These are phyloP conservation scores for Lentinus tigrinus DNA, from an alignment of 768 basidiomycete genomes.

Conservation along the genomic window DNA sequence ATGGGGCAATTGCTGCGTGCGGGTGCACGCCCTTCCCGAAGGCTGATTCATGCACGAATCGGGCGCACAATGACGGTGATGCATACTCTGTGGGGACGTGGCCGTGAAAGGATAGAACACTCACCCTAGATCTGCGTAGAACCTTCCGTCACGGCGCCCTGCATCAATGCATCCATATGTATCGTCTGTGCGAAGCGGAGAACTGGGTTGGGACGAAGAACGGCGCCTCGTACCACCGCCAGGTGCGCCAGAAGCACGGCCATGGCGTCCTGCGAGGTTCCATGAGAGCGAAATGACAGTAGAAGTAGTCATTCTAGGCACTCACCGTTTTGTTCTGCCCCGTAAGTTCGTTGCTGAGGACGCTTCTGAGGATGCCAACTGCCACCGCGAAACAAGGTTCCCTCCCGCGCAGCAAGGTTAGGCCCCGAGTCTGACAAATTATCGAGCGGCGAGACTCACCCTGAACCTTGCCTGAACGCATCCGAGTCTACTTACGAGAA, in stretches of 20 bases:
- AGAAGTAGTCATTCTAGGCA: not conserved
- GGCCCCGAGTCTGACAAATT: not conserved
- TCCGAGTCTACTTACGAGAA: not conserved
- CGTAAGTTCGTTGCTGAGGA: not conserved
- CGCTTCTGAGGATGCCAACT: not conserved
- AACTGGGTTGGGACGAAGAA: too few species aligned
- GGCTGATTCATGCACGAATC: not conserved
- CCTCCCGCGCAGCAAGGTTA: not conserved
- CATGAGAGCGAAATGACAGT: not conserved
- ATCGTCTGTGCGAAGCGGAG: too few species aligned
- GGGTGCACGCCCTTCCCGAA: not conserved
- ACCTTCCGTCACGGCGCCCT: too few species aligned
- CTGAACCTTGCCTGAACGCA: not conserved
- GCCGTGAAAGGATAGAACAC: not conserved
- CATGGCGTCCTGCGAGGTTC: not conserved
- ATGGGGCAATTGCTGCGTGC: not conserved
- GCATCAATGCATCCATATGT: too few species aligned
- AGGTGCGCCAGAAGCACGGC: not conserved
- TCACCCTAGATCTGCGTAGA: too few species aligned
- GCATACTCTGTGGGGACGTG: not conserved
- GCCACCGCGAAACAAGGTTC: not conserved
- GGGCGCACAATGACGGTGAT: not conserved
- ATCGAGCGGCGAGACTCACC: not conserved
- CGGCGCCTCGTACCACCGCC: not conserved
- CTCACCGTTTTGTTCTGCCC: constrained; percentile 1